Evolutionary conservation across 805 yeast genomes (phyloP), one percentile per base, ranked within the genome.

Genomic region (Candida yuanshanica): DNA sequence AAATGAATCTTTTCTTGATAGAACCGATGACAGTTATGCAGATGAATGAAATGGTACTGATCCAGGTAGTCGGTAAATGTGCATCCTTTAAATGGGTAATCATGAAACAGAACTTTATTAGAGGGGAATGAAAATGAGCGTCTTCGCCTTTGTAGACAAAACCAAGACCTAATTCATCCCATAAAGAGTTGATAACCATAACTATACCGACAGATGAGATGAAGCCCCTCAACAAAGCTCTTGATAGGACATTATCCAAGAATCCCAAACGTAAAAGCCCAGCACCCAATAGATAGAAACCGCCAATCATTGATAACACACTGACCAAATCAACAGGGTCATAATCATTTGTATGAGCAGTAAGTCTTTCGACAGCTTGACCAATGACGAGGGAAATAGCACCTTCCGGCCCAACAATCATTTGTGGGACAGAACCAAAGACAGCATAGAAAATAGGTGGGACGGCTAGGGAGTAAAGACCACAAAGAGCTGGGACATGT

Each of bases 371-470:
- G 9, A 86, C 76, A 0, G 83, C 78, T 51, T 83, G 91, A 2
- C 96, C 96, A 20, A 84, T 79, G 12, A 89, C 79, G 51, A 90
- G 67, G 0, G 95, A 85, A 8, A 87, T 79, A 1, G 95, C 90
- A 16, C 91, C 90, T 59, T 89, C 95, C 1, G 96, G 96, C 0
- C 96, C 96, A 16, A 89, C 95, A 31, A 88, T 79, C 83, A 89
- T 77, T 44, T 81, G 82, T 0, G 96, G 96, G 1, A 88, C 95
- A 0, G 93, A 76, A 0, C 96, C 96, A 44, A 88, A 69, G 4
- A 88, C 45, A 7, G 87, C 72, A 57, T 89, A 89, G 7, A 85
- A 64, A n/a, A 83, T 63, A 0, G 96, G 95, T 0, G 93, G 87
- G 4, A 84, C 68, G 1, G 86, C 80, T 36, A 88, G 70, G 0